phyloP scores from a whole-genome alignment of 352 stramenopile species.

The Pythium guiyangense region DNA sequence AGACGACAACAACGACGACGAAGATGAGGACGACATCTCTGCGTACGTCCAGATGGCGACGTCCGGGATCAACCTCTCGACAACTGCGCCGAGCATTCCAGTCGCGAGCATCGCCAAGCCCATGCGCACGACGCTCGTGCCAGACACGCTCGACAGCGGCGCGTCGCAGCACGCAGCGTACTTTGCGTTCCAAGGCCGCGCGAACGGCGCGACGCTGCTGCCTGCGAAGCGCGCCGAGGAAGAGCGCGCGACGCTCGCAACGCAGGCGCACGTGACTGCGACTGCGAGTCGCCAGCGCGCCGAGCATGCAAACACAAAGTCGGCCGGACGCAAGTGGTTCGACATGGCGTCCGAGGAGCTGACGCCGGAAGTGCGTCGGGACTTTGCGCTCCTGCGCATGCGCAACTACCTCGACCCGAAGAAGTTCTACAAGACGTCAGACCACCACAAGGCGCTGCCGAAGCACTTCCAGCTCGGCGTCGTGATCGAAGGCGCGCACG shows the following conservation, averaged over 20 bases:
- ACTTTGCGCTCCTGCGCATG: slow-evolving; percentile 92
- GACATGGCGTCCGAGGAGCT: slow-evolving; percentile 88
- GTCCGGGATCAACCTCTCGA: slow-evolving; percentile 37
- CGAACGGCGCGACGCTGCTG: slow-evolving; percentile 33
- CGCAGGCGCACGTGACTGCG: slow-evolving; percentile 30
- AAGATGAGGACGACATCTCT: slow-evolving; percentile 35
- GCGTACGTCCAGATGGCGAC: slow-evolving; percentile 55
- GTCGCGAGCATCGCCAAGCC: neutral
- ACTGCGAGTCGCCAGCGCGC: slow-evolving; percentile 46
- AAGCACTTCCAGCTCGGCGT: slow-evolving; percentile 91
- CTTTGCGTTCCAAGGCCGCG: slow-evolving; percentile 37
- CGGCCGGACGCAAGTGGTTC: slow-evolving; percentile 87
- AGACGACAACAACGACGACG: slow-evolving; percentile 17
- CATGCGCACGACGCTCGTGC: slow-evolving; percentile 23
- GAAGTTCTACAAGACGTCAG: slow-evolving; percentile 96
- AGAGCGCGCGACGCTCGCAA: slow-evolving; percentile 38
- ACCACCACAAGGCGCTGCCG: slow-evolving; percentile 75
- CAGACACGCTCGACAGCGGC: slow-evolving; percentile 65
- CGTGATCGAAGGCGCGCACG: slow-evolving; percentile 89
- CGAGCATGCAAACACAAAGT: slow-evolving; percentile 46
- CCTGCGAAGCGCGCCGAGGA: slow-evolving; percentile 37
- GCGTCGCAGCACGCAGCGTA: slow-evolving; percentile 41
- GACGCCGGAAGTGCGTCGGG: slow-evolving; percentile 81
- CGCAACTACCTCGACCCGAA: slow-evolving; percentile 95
- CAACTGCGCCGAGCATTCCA: neutral